These are phyloP conservation scores for Cercospora sojina DNA, from an alignment of 2,329 filamentous ascomycete species.

Conservation along the genomic window DNA sequence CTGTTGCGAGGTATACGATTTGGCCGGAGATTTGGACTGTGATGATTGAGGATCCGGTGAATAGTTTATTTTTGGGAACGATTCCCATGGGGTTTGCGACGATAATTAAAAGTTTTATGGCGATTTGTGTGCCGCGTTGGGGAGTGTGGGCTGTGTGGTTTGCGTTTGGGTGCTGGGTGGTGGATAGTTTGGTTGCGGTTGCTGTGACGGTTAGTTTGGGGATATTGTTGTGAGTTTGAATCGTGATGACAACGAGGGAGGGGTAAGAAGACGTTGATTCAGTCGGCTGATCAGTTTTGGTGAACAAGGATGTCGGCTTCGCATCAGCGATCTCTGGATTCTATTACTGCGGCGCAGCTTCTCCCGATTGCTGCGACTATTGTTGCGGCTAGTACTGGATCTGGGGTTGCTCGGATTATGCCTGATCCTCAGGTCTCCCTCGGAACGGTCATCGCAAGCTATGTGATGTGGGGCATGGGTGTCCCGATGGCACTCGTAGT, in stretches of 20 bases:
- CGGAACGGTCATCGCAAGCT: constrained; percentile 63
- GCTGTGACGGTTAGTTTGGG: constrained; percentile 32
- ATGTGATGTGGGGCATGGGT: constrained; percentile 68
- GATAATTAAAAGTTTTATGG: constrained; percentile 32
- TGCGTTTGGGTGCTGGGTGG: constrained; percentile 52
- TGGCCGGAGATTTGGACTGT: constrained; percentile 65
- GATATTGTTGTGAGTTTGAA: constrained; percentile 43
- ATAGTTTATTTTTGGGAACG: constrained; percentile 65
- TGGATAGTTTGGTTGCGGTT: constrained; percentile 48
- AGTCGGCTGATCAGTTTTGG: not conserved
- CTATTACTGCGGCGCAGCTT: constrained; percentile 63
- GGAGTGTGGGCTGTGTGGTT: constrained; percentile 48
- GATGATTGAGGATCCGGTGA: constrained; percentile 66
- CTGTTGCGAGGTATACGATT: constrained; percentile 59
- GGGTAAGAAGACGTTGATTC: no score
- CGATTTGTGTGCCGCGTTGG: constrained; percentile 35
- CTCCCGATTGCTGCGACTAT: constrained; percentile 66
- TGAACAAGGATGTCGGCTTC: constrained; percentile 18
- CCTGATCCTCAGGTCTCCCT: constrained; percentile 55
- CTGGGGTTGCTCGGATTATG: constrained; percentile 59
- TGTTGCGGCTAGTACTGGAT: constrained; percentile 63
- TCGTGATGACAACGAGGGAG: not conserved
- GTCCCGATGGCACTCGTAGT: constrained; percentile 61
- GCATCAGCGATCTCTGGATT: constrained; percentile 45
- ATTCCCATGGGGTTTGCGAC: constrained; percentile 37